These are phyloP conservation scores for Candida coleopterorum DNA, from an alignment of 805 yeast genomes.

Conservation along the genomic window DNA sequence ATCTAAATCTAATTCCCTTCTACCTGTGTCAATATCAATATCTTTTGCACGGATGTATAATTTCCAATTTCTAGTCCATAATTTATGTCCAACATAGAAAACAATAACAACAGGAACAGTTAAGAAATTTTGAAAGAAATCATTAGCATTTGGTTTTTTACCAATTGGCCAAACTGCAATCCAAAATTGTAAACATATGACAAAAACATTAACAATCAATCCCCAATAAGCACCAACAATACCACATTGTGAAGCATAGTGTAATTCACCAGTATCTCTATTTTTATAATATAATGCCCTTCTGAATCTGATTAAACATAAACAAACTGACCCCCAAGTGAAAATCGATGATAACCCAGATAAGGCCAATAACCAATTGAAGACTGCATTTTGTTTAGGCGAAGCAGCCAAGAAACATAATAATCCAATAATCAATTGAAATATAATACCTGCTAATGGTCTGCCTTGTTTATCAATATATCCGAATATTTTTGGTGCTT, in stretches of 20 bases:
- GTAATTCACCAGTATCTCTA: constrained; percentile 45
- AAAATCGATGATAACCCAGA: constrained; percentile 59
- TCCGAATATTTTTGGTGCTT: constrained; percentile 53
- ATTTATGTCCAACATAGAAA: constrained; percentile 27
- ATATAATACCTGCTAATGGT: constrained; percentile 53
- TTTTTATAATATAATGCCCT: constrained; percentile 54
- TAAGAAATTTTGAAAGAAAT: constrained; percentile 27
- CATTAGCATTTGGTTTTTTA: constrained; percentile 25
- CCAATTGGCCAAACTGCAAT: constrained; percentile 60
- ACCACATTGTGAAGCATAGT: constrained; percentile 50
- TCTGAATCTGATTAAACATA: constrained; percentile 60
- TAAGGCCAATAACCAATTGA: constrained; percentile 60
- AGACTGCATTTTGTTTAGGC: constrained; percentile 47
- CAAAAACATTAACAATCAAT: constrained; percentile 42
- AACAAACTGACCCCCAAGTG: constrained; percentile 59
- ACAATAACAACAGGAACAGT: constrained; percentile 30
- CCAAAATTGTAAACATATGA: constrained; percentile 61
- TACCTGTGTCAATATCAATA: constrained; percentile 33
- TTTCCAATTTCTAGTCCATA: constrained; percentile 23
- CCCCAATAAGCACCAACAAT: constrained; percentile 51
- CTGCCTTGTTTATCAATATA: constrained; percentile 66
- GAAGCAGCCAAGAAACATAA: constrained; percentile 63
- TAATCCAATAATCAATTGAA: constrained; percentile 52
- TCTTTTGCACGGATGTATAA: constrained; percentile 24
- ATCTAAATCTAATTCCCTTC: constrained; percentile 31